Conservation (phyloP, 345 rosid species). For the Linum usitatissimum region DNA sequence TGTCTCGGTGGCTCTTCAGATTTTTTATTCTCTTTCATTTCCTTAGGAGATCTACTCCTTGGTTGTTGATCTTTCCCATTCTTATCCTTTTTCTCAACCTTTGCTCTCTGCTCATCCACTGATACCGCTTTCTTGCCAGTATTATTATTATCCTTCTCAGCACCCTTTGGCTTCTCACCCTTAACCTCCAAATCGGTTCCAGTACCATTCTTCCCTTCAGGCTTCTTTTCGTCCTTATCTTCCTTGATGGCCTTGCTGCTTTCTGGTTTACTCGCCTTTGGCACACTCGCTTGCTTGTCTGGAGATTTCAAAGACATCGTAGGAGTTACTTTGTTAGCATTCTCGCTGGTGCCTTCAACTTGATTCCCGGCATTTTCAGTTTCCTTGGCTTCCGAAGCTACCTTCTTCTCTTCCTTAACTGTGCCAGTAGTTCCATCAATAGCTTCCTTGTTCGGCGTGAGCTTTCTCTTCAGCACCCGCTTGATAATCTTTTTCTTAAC, state of each 20-base stretch:
- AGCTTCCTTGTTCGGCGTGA: constrained; percentile 24
- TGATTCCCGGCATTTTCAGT: constrained; percentile 22
- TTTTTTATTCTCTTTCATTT: constrained; percentile 58
- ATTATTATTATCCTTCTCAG: constrained; percentile 24
- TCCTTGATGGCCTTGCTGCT: constrained; percentile 29
- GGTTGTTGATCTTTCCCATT: constrained; percentile 31
- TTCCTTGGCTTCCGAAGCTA: constrained; percentile 18
- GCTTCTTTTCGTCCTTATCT: constrained; percentile 35
- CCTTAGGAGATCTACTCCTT: constrained; percentile 34
- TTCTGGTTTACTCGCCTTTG: constrained; percentile 28
- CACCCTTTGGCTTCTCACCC: constrained; percentile 31
- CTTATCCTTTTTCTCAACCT: constrained; percentile 40
- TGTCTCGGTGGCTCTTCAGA: constrained; percentile 68
- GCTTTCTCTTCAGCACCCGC: constrained; percentile 75
- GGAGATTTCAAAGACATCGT: constrained; percentile 23
- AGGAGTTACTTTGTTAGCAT: constrained; percentile 14
- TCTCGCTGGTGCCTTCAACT: not conserved
- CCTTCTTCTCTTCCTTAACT: constrained; percentile 32
- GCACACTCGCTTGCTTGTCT: constrained; percentile 31
- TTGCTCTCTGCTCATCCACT: constrained; percentile 26
- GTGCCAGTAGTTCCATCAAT: constrained; percentile 23
- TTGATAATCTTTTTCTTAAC: constrained; percentile 65
- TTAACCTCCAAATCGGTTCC: constrained; percentile 18
- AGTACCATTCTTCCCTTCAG: constrained; percentile 15
- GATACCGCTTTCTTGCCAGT: constrained; percentile 31